Percentiles rank a stretch among this genome's conserved stretches.
These are phyloP conservation scores for Glonium stellatum DNA, from an alignment of 495 filamentous ascomycete species.

Conservation along the genomic window DNA sequence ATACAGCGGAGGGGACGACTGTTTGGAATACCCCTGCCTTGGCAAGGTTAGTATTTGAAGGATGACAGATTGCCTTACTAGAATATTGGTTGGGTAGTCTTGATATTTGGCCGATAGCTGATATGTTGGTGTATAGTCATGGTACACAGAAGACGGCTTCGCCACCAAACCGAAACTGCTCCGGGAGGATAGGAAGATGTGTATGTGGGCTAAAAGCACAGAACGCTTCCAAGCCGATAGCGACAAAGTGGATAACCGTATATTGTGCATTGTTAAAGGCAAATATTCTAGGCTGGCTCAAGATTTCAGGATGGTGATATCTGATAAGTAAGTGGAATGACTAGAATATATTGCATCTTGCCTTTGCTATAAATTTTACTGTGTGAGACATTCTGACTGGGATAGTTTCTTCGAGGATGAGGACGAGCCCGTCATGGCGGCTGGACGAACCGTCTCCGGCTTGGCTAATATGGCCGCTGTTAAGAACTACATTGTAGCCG, in stretches of 20 bases:
- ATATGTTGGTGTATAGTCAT: constrained; percentile 37
- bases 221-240: constrained; percentile 61
- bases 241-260: constrained; percentile 53
- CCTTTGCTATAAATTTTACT: not conserved
- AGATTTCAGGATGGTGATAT: constrained; percentile 68
- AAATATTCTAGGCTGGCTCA: constrained; percentile 53
- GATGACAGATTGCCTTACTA: not conserved
- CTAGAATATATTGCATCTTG: constrained; percentile 5
- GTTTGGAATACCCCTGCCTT: constrained; percentile 41
- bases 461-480: constrained; percentile 70
- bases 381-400: constrained; percentile 5
- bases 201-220: constrained; percentile 75
- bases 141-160: constrained; percentile 84
- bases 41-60: constrained; percentile 27
- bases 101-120: not conserved
- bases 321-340: constrained; percentile 44
- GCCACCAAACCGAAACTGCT: constrained; percentile 53
- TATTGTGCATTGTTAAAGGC: constrained; percentile 73
- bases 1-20: constrained; percentile 61
- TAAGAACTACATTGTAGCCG: constrained; percentile 78
- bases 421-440: constrained; percentile 66
- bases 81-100: not conserved
- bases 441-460: constrained; percentile 62
- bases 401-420: constrained; percentile 57
- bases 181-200: constrained; percentile 57